Evolutionary conservation across 2,329 filamentous ascomycete genomes (phyloP).

Genomic region (Alternaria panax): DNA sequence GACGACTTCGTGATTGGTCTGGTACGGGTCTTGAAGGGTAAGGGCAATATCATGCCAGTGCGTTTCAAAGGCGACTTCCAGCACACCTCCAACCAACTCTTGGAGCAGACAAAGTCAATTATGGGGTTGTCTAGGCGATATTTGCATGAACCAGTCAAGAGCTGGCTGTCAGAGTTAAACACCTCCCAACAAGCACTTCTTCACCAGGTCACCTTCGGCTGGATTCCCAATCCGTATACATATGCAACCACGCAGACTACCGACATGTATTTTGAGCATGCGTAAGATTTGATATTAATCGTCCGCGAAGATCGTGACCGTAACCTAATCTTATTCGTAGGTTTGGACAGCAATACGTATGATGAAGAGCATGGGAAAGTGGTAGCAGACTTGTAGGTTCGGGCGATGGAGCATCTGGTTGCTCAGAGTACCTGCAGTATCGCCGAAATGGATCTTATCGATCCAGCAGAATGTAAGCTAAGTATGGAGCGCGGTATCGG

Average conservation of each 20-base stretch:
- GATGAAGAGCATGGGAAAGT: slow-evolving; percentile 1
- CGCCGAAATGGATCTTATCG: not conserved
- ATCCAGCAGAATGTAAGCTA: not conserved
- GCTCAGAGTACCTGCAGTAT: not conserved
- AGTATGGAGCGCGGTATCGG: not conserved
- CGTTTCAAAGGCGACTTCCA: not conserved
- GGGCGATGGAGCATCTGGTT: not conserved
- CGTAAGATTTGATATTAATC: slow-evolving; percentile 1
- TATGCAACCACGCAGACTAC: not conserved
- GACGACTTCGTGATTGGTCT: slow-evolving; percentile 7
- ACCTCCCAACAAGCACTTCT: not conserved
- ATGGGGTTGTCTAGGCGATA: not conserved
- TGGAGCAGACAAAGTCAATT: not conserved
- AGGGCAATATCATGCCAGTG: slow-evolving; percentile 2
- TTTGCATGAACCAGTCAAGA: not conserved
- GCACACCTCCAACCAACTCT: not conserved
- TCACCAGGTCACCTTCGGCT: slow-evolving; percentile 3
- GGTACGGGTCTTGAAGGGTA: not conserved
- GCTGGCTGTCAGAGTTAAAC: not conserved
- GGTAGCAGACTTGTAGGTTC: not conserved
- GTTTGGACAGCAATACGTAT: not conserved
- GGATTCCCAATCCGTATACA: not conserved
- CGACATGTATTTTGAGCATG: slow-evolving; percentile 1
- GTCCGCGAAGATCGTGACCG: not conserved
- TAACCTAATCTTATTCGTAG: not conserved